These are phyloP conservation scores for Aspergillus mulundensis DNA, from an alignment of 495 filamentous ascomycete genomes.

Conservation along the genomic window DNA sequence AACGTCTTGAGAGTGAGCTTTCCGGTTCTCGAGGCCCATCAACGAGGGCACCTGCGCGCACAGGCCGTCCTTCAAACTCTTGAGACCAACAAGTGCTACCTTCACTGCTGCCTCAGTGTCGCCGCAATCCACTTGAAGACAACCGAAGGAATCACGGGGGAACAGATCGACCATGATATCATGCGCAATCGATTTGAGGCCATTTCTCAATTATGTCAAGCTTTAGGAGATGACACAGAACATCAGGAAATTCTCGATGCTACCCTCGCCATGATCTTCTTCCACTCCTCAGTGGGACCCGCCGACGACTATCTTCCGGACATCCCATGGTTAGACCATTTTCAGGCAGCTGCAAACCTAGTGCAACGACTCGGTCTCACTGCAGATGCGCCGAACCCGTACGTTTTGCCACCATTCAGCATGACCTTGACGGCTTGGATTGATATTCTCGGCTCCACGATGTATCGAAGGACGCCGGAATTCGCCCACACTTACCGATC, in stretches of 20 bases:
- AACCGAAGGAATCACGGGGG: slow-evolving; percentile 58
- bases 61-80: slow-evolving; percentile 80
- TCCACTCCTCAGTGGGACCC: slow-evolving; percentile 88
- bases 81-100: slow-evolving; percentile 85
- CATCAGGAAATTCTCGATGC: slow-evolving; percentile 90
- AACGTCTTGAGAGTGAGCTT: slow-evolving; percentile 86
- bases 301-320: slow-evolving; percentile 84
- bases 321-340: slow-evolving; percentile 95
- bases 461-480: slow-evolving; percentile 76
- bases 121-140: slow-evolving; percentile 93
- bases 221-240: slow-evolving; percentile 71
- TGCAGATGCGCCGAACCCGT: slow-evolving; percentile 53
- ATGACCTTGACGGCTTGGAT: slow-evolving; percentile 96
- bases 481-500: slow-evolving; percentile 91
- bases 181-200: slow-evolving; percentile 89
- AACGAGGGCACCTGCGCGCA: slow-evolving; percentile 69
- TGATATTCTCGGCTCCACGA: slow-evolving; percentile 91
- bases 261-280: slow-evolving; percentile 94
- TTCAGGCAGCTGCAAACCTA: slow-evolving; percentile 80
- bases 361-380: slow-evolving; percentile 82
- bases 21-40: slow-evolving; percentile 84
- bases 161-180: slow-evolving; percentile 86
- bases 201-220: slow-evolving; percentile 80
- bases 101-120: slow-evolving; percentile 95
- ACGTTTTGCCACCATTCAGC: slow-evolving; percentile 77